phyloP scores from a whole-genome alignment of 805 yeast species.

The Metschnikowia chrysomelidarum region DNA sequence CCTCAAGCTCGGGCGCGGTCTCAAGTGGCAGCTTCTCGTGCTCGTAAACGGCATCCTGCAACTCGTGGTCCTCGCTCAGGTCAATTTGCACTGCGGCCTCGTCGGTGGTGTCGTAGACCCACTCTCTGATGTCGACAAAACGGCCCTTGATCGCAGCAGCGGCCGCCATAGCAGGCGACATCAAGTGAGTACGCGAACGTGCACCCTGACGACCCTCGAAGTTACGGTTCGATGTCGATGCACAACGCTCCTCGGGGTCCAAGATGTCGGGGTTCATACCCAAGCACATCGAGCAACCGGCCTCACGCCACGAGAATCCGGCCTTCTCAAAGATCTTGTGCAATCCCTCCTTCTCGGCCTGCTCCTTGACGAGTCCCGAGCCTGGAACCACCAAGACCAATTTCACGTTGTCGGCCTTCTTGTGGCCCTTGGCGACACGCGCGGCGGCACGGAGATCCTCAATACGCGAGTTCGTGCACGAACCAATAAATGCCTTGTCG shows the following conservation, averaged over 20 bases:
- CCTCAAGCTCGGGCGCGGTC: conserved; percentile 50
- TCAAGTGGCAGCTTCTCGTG: conserved; percentile 66
- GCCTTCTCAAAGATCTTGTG: conserved; percentile 89
- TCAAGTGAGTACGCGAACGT: conserved; percentile 88
- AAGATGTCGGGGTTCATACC: conserved; percentile 99
- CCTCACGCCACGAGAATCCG: conserved; percentile 99
- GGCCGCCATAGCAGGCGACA: conserved; percentile 99
- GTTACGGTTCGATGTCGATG: conserved; percentile 97
- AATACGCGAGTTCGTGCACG: conserved; percentile 96
- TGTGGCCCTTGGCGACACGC: conserved; percentile 82
- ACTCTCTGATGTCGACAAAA: conserved; percentile 86
- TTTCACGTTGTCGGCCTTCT: conserved; percentile 77
- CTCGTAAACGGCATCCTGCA: conserved; percentile 68
- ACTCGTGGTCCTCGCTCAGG: conserved; percentile 46
- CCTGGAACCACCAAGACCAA: conserved; percentile 95
- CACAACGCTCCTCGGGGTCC: conserved; percentile 95
- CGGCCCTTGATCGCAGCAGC: conserved; percentile 95
- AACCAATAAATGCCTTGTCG: conserved; percentile 96
- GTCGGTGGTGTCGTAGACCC: conserved; percentile 54
- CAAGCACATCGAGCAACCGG: conserved; percentile 99
- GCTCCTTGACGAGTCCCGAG: conserved; percentile 88
- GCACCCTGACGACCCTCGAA: conserved; percentile 99
- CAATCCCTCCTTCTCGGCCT: conserved; percentile 94
- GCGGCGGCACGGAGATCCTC: conserved; percentile 98
- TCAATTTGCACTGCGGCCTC: conserved; percentile 57